Evolutionary conservation across 306 rosid species (phyloP).

Genomic region (Cicer cuneatum): DNA sequence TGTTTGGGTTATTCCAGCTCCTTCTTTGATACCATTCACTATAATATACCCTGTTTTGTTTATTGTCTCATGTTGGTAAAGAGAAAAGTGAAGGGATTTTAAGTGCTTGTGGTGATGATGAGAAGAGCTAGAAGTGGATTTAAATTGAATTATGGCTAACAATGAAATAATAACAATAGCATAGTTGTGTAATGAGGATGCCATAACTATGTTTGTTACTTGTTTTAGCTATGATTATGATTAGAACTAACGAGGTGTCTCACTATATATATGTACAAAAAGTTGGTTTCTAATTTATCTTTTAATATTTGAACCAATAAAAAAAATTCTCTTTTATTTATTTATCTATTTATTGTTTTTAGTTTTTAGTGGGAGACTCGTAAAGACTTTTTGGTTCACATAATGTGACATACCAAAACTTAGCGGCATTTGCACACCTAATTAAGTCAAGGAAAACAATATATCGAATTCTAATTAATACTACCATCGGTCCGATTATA

Average conservation of each 20-base stretch:
- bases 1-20: slow-evolving; percentile 49
- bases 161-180: slow-evolving; percentile 35
- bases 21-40: slow-evolving; percentile 61
- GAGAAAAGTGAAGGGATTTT: slow-evolving; percentile 69
- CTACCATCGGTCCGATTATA: too few species aligned
- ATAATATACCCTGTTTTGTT: slow-evolving; percentile 74
- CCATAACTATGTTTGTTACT: slow-evolving; percentile 29
- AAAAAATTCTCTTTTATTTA: background rate
- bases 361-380: too few species aligned
- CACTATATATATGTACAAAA: background rate
- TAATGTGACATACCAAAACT: too few species aligned
- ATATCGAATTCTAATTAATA: too few species aligned
- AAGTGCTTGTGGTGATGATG: slow-evolving; percentile 40
- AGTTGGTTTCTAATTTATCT: background rate
- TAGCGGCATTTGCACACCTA: too few species aligned
- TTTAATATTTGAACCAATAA: background rate
- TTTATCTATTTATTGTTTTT: background rate
- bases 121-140: slow-evolving; percentile 36
- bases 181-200: background rate
- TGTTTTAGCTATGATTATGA: background rate
- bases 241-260: background rate
- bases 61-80: slow-evolving; percentile 73
- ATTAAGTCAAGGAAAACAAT: too few species aligned
- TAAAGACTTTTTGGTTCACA: too few species aligned
- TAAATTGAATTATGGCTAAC: slow-evolving; percentile 34